Percentiles rank a stretch among this genome's conserved stretches.
Conservation (phyloP, 495 filamentous ascomycete species). For the Penicillium lividum region DNA sequence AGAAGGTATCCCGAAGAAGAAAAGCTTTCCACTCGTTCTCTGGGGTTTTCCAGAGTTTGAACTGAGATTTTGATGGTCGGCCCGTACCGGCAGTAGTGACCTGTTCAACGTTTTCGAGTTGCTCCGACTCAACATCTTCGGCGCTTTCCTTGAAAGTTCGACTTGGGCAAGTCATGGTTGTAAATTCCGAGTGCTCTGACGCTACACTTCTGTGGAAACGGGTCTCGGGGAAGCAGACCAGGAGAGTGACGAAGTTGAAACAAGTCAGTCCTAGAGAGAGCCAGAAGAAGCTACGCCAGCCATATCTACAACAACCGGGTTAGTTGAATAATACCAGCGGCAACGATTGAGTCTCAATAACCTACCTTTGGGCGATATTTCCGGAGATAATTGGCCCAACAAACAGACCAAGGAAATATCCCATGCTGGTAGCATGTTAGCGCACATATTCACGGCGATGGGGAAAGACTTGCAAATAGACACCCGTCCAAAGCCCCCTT, state of each 20-base stretch:
- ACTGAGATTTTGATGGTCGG: not conserved
- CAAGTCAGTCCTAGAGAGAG: conserved; percentile 44
- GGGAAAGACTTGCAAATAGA: conserved; percentile 52
- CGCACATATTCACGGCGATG: not conserved
- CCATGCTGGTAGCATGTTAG: not conserved
- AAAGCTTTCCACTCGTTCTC: not conserved
- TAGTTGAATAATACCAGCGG: too few species aligned
- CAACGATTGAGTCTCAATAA: too few species aligned
- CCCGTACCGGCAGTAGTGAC: not conserved
- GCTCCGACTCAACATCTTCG: not conserved
- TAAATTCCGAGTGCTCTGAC: too few species aligned
- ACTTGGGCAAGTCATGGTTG: too few species aligned
- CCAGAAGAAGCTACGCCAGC: conserved; percentile 58
- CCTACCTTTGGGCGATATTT: too few species aligned
- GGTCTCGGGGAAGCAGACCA: conserved; percentile 57
- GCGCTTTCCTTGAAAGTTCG: not conserved
- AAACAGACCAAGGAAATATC: not conserved
- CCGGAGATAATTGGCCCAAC: not conserved
- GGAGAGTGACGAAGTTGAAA: conserved; percentile 41
- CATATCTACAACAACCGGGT: conserved; percentile 18
- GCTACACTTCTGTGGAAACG: conserved; percentile 34
- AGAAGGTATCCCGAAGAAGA: conserved; percentile 16
- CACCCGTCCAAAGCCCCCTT: conserved; percentile 58
- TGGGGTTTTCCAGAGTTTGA: not conserved
- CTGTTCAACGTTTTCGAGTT: not conserved